A percentile compares a stretch with the other conserved stretches of the same genome.
phyloP scores from a whole-genome alignment of 192 early-diverging fungal species.

The Coemansia sp. region DNA sequence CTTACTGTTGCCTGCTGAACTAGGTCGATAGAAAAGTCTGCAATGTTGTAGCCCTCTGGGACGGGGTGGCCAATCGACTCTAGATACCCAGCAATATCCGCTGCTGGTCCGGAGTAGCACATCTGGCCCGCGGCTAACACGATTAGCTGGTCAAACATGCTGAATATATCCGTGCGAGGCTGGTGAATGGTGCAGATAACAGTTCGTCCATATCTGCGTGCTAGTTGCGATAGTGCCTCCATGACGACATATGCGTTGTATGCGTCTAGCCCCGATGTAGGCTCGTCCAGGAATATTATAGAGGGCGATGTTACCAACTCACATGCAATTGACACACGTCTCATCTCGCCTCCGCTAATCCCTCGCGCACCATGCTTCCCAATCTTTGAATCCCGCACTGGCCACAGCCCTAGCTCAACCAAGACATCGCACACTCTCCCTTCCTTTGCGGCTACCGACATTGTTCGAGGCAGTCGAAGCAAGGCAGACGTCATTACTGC shows the following conservation, averaged over 20 bases:
- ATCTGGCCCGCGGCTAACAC: slow-evolving; percentile 80
- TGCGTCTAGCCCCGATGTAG: slow-evolving; percentile 83
- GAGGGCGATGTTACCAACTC: slow-evolving; percentile 90
- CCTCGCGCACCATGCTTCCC: slow-evolving; percentile 72
- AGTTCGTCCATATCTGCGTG: slow-evolving; percentile 57
- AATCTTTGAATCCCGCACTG: slow-evolving; percentile 80
- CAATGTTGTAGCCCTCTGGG: slow-evolving; percentile 88
- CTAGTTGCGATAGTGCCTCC: slow-evolving; percentile 64
- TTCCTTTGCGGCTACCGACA: slow-evolving; percentile 58
- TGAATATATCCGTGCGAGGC: slow-evolving; percentile 89
- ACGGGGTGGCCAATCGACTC: slow-evolving; percentile 74
- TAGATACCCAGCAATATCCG: slow-evolving; percentile 64
- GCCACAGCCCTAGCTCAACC: slow-evolving; percentile 78
- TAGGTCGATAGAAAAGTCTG: slow-evolving; percentile 69
- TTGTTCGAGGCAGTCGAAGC: slow-evolving; percentile 70
- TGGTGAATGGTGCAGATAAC: slow-evolving; percentile 96
- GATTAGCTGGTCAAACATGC: slow-evolving; percentile 87
- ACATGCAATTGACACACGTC: slow-evolving; percentile 91
- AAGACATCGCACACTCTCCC: slow-evolving; percentile 74
- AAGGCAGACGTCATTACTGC: slow-evolving; percentile 87
- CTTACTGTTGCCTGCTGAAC: slow-evolving; percentile 43
- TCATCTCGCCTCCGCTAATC: slow-evolving; percentile 91
- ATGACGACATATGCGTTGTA: slow-evolving; percentile 94
- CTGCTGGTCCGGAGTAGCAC: slow-evolving; percentile 85
- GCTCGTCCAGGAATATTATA: slow-evolving; percentile 87